A percentile compares a stretch with the other conserved stretches of the same genome.
phyloP scores from a whole-genome alignment of 108 stramenopile species.

The Nitzschia sp. region DNA sequence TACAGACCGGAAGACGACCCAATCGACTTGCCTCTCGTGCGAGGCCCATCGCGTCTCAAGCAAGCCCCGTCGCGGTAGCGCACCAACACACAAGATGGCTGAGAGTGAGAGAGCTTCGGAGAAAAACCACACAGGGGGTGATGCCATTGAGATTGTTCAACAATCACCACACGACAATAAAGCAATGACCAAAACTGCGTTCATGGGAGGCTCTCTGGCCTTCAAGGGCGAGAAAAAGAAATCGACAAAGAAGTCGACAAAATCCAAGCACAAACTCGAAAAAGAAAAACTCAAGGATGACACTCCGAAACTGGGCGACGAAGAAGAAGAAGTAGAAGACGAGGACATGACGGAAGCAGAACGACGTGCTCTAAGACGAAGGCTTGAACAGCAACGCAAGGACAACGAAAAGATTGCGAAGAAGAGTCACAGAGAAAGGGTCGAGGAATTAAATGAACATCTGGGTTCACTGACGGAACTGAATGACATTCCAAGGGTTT shows the following conservation, averaged over 20 bases:
- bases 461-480: slow-evolving; percentile 72
- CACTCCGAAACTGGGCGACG: background rate
- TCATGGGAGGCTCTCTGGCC: slow-evolving; percentile 51
- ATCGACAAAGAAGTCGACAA: slow-evolving; percentile 44
- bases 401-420: slow-evolving; percentile 65
- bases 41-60: no score
- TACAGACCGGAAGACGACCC: no score
- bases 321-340: slow-evolving; percentile 44
- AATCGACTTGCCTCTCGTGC: no score
- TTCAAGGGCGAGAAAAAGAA: slow-evolving; percentile 65
- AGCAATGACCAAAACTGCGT: slow-evolving; percentile 38
- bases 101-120: no score
- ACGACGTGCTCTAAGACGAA: slow-evolving; percentile 47
- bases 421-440: slow-evolving; percentile 61
- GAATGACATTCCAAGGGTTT: slow-evolving; percentile 87
- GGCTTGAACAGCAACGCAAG: slow-evolving; percentile 54
- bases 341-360: slow-evolving; percentile 82
- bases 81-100: no score
- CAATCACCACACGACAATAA: background rate
- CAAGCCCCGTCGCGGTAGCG: no score
- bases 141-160: no score
- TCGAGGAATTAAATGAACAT: slow-evolving; percentile 84
- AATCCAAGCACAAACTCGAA: slow-evolving; percentile 35
- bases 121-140: no score
- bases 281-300: slow-evolving; percentile 19